A percentile compares a stretch with the other conserved stretches of the same genome.
Evolutionary conservation across 768 basidiomycete genomes (phyloP).

Genomic region (Suillus spraguei): DNA sequence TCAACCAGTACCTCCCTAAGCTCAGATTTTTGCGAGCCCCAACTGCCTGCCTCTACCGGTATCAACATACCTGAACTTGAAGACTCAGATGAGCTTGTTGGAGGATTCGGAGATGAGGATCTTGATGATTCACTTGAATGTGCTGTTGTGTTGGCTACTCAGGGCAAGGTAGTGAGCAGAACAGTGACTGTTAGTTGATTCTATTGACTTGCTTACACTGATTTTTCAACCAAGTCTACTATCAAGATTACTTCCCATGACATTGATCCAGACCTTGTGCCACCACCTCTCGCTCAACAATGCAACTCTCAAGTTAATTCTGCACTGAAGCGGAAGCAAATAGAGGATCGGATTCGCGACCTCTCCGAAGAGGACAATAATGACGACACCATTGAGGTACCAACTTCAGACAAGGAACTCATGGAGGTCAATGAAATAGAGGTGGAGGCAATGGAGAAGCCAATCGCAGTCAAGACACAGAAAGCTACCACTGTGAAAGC

Average conservation of each 20-base stretch:
- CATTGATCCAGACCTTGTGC: background rate
- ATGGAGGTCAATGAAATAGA: background rate
- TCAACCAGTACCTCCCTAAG: background rate
- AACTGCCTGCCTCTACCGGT: background rate
- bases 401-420: background rate
- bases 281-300: background rate
- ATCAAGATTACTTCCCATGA: background rate
- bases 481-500: too few relatives aligned
- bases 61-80: background rate
- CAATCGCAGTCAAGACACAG: too few relatives aligned
- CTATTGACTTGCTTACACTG: background rate
- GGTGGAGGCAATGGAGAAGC: too few relatives aligned
- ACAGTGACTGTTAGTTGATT: background rate
- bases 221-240: background rate
- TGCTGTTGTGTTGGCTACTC: background rate
- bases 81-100: background rate
- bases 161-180: background rate
- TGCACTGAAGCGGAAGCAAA: background rate
- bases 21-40: background rate
- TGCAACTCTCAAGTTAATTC: background rate
- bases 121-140: background rate
- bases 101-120: constrained; percentile 1
- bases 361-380: background rate
- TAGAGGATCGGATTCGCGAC: background rate
- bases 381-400: background rate